Evolutionary conservation across 2,329 filamentous ascomycete genomes (phyloP).

Genomic region (Xylariaceae sp.): DNA sequence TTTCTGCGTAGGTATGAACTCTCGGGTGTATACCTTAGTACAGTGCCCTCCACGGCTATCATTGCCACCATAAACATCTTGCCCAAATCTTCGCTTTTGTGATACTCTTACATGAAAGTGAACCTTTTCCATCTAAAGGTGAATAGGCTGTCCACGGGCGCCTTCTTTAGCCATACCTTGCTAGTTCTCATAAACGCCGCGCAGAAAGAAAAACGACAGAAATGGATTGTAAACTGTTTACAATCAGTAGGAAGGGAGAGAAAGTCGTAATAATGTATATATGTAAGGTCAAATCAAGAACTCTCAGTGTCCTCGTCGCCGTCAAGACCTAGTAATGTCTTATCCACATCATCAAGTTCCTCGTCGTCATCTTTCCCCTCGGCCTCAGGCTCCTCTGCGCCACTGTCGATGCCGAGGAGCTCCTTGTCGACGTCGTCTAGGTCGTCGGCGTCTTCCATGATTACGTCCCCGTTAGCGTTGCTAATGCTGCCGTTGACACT

Average conservation of each 20-base stretch:
- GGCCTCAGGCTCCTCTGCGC: constrained; percentile 46
- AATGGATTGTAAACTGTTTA: constrained; percentile 5
- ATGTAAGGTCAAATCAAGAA: constrained; percentile 21
- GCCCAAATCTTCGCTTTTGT: constrained; percentile 1
- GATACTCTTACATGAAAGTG: constrained; percentile 18
- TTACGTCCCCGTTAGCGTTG: constrained; percentile 49
- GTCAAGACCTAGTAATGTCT: constrained; percentile 42
- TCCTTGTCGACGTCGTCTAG: constrained; percentile 63
- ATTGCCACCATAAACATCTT: neutral
- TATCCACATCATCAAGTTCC: constrained; percentile 43
- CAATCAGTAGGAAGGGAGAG: constrained; percentile 6
- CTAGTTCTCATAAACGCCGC: constrained; percentile 23
- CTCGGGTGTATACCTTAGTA: constrained; percentile 6
- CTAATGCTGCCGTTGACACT: constrained; percentile 41
- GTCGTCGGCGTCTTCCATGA: constrained; percentile 54
- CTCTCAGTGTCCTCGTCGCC: constrained; percentile 40
- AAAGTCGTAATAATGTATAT: neutral
- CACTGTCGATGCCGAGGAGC: constrained; percentile 52
- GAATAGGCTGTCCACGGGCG: neutral
- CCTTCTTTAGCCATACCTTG: constrained; percentile 8
- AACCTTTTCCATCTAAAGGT: constrained; percentile 8
- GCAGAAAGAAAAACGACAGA: constrained; percentile 17
- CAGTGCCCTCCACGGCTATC: neutral
- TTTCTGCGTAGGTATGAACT: neutral
- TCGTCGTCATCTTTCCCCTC: constrained; percentile 53